Evolutionary conservation across 495 filamentous ascomycete genomes (phyloP).

Genomic region (Aspergillus coremiiformis): DNA sequence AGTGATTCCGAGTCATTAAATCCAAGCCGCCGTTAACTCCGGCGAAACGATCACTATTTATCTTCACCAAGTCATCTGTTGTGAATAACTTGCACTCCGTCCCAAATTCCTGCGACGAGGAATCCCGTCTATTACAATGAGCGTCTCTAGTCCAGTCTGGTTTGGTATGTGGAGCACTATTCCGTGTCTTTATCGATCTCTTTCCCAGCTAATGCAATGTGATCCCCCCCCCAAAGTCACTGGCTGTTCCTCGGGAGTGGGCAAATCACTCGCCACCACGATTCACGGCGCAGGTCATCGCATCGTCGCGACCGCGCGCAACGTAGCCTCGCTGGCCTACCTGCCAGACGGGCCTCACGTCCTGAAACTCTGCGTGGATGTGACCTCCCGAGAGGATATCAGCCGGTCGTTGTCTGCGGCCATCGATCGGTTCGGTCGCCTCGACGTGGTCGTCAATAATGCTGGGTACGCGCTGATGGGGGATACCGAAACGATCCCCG

Average conservation of each 20-base stretch:
- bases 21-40: neutral
- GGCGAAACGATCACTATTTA: neutral
- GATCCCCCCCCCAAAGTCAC: conserved; percentile 11
- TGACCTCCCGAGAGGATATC: conserved; percentile 17
- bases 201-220: neutral
- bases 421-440: conserved; percentile 18
- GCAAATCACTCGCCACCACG: conserved; percentile 34
- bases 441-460: conserved; percentile 28
- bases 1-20: neutral
- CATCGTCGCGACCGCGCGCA: conserved; percentile 43
- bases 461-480: conserved; percentile 33
- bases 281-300: conserved; percentile 33
- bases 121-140: neutral
- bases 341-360: conserved; percentile 28
- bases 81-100: neutral
- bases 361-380: conserved; percentile 41
- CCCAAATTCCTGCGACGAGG: too few relatives aligned
- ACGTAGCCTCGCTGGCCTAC: conserved; percentile 27
- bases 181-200: neutral
- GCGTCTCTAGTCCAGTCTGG: neutral
- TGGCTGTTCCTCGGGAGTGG: conserved; percentile 30
- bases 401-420: conserved; percentile 24
- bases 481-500: conserved; percentile 38
- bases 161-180: neutral
- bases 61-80: neutral